phyloP scores from a whole-genome alignment of 192 early-diverging fungal genomes.

The Coemansia sp. region DNA sequence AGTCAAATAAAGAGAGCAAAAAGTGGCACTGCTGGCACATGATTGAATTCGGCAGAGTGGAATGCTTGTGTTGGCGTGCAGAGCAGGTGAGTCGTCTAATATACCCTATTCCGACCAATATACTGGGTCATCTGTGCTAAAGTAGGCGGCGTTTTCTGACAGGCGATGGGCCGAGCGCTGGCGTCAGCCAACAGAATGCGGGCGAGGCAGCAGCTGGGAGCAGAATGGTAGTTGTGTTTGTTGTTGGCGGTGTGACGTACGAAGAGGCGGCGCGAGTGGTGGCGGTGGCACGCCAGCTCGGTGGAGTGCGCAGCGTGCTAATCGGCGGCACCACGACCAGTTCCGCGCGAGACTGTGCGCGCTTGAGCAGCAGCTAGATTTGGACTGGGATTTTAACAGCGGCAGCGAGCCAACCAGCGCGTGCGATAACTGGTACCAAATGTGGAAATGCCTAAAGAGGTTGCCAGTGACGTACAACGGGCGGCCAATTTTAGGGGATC shows the following conservation, averaged over 20 bases:
- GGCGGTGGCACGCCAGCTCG: slow-evolving; percentile 25
- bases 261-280: slow-evolving; percentile 32
- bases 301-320: slow-evolving; percentile 26
- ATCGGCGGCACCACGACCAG: slow-evolving; percentile 28
- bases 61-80: background rate
- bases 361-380: background rate
- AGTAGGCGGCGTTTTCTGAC: slow-evolving; percentile 48
- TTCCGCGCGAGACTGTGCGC: slow-evolving; percentile 10
- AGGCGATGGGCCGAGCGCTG: slow-evolving; percentile 2
- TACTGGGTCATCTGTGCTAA: slow-evolving; percentile 5
- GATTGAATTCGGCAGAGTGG: slow-evolving; percentile 5
- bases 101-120: slow-evolving; percentile 1
- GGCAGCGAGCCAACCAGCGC: slow-evolving; percentile 6
- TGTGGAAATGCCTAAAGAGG: background rate
- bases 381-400: slow-evolving; percentile 7
- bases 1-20: background rate
- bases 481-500: slow-evolving; percentile 8
- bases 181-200: slow-evolving; percentile 12
- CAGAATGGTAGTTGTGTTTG: slow-evolving; percentile 35
- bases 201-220: slow-evolving; percentile 25
- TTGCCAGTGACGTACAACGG: slow-evolving; percentile 3
- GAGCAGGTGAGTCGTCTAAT: background rate
- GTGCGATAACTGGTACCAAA: slow-evolving; percentile 12
- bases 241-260: slow-evolving; percentile 48
- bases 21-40: background rate